Evolutionary conservation across 2,329 filamentous ascomycete species (phyloP), one percentile per base, ranked within the genome.

Genomic region (Exophiala alcalophila): DNA sequence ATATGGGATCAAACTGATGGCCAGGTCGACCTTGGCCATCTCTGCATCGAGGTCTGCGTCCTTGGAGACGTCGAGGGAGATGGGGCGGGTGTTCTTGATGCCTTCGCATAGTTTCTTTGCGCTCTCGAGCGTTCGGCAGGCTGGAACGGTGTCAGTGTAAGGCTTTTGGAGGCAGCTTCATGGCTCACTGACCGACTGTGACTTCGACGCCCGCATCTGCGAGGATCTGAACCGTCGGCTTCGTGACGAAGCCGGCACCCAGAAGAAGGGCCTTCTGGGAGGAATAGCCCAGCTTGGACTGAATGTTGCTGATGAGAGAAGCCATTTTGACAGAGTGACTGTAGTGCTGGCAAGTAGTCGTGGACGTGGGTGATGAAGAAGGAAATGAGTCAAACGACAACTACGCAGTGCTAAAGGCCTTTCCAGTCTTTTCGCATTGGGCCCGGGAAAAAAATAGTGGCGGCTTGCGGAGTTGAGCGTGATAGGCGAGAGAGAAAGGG

Each of bases 1-100:
- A 72, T 96, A 97, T 36, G 91, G 91, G 58, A 97, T 95, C 67
- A 97, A 66, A 61, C 73, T 80, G 65, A 90, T 84, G 63, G 84
- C 81, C 8, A 94, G 70, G 63, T 92, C 85, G 64, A 85, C 76
- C 74, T 94, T 81, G 61, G 76, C 81, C 47, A 95, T 78, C 61
- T 81, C 87, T 39, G 81, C 79, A 60, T 96, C 89, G 46, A 97
- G 81, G 23, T 86, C 88, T 44, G 74, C 66, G 35, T 76, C 77
- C 65, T 95, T 73, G 61, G 69, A 83, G 56, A 95, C 91, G 63
- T 97, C 88, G 63, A 97, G 80, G 42, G 86, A 80, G 69, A 94
- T 85, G 55, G 90, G 78, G 38, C 68, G 76, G 57, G 88, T 79
- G 64, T 86, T 79, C 66, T 81, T 76, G 64, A 91, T 77, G 57